Conservation (phyloP, 1,284 basidiomycete species). For the Cystobasidiaceae sp. region DNA sequence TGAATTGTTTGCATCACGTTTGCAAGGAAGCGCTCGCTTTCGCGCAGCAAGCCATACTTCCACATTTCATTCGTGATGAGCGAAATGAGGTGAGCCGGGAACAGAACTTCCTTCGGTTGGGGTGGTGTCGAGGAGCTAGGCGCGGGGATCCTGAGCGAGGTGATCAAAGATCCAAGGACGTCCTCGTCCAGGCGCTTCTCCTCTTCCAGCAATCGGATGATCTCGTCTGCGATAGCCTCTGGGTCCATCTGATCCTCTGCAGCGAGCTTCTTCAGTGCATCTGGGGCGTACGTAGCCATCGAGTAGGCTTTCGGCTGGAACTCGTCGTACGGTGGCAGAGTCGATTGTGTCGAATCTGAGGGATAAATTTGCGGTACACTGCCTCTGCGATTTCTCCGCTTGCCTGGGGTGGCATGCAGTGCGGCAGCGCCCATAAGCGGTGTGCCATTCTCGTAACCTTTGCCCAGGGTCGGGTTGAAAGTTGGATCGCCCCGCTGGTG, state of each 20-base stretch:
- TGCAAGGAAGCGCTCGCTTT: conserved; percentile 95
- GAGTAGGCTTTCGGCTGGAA: conserved; percentile 25
- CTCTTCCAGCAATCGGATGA: conserved; percentile 88
- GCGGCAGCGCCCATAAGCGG: conserved; percentile 39
- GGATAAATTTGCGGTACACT: conserved; percentile 29
- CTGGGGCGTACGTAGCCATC: conserved; percentile 14
- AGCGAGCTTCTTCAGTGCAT: conserved; percentile 13
- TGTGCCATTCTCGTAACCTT: conserved; percentile 50
- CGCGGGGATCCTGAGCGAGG: conserved; percentile 86
- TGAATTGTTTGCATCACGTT: conserved; percentile 99
- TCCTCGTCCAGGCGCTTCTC: conserved; percentile 89
- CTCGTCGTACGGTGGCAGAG: conserved; percentile 27
- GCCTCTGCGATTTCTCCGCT: conserved; percentile 33
- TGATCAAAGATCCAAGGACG: conserved; percentile 82
- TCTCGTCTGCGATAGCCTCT: conserved; percentile 90
- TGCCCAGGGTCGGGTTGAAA: conserved; percentile 54
- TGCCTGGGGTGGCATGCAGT: conserved; percentile 43
- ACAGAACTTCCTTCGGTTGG: conserved; percentile 92
- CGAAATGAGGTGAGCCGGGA: conserved; percentile 98
- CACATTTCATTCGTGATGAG: conserved; percentile 99
- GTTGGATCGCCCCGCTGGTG: conserved; percentile 48
- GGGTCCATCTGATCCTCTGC: conserved; percentile 45
- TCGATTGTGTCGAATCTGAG: conserved; percentile 32
- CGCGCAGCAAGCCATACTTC: conserved; percentile 95
- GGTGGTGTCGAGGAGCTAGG: conserved; percentile 87